These are phyloP conservation scores for Glycyrrhiza uralensis DNA, from an alignment of 306 rosid species.

Conservation along the genomic window DNA sequence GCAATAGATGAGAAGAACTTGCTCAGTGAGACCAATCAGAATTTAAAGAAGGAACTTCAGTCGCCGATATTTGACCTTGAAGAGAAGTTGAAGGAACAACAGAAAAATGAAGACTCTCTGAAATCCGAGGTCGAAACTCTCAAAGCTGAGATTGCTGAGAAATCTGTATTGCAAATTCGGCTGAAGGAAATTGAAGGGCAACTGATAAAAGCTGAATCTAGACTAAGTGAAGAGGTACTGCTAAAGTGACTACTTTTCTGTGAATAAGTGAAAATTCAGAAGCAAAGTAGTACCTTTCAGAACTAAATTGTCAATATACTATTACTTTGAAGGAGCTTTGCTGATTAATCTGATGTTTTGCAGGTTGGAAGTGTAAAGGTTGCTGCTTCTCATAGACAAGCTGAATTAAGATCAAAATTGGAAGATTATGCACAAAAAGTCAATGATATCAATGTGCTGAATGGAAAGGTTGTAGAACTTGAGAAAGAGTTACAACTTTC, in stretches of 20 bases:
- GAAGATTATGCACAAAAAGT: slow-evolving; percentile 50
- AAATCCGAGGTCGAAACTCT: slow-evolving; percentile 62
- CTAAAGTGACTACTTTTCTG: background rate
- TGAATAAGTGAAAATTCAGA: slow-evolving; percentile 8
- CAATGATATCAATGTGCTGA: slow-evolving; percentile 50
- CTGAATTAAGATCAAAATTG: slow-evolving; percentile 56
- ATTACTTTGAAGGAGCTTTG: background rate
- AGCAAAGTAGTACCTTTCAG: background rate
- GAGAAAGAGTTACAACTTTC: slow-evolving; percentile 66
- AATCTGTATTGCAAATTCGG: slow-evolving; percentile 52
- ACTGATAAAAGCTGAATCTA: slow-evolving; percentile 58
- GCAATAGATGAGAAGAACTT: slow-evolving; percentile 71
- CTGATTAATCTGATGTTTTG: slow-evolving; percentile 28
- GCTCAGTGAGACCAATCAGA: slow-evolving; percentile 67
- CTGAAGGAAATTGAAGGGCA: slow-evolving; percentile 61
- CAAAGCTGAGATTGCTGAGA: slow-evolving; percentile 61
- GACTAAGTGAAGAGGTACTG: slow-evolving; percentile 66
- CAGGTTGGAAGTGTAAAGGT: slow-evolving; percentile 61
- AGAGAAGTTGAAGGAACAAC: slow-evolving; percentile 63
- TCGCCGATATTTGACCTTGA: slow-evolving; percentile 59
- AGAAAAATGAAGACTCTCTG: slow-evolving; percentile 52
- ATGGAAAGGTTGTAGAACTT: slow-evolving; percentile 59
- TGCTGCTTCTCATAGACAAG: slow-evolving; percentile 60
- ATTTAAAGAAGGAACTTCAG: slow-evolving; percentile 67
- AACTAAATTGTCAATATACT: background rate